A percentile compares a stretch with the other conserved stretches of the same genome.
phyloP scores from a whole-genome alignment of 129 eudicot genomes.

The Heracleum sosnowskyi region DNA sequence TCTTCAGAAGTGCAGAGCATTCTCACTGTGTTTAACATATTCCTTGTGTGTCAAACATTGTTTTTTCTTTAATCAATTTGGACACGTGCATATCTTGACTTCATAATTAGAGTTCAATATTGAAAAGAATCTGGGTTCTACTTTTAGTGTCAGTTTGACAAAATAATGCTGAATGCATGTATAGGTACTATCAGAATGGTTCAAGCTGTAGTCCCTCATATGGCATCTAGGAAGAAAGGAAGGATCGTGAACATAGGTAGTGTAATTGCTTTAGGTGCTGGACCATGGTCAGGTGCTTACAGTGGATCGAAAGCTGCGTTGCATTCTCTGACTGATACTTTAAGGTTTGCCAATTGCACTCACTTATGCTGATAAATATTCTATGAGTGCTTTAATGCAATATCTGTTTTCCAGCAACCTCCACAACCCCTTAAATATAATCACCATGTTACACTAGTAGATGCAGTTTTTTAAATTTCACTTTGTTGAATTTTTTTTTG shows the following conservation, averaged over 20 bases:
- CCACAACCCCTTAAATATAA: background rate
- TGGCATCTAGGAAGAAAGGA: constrained; percentile 87
- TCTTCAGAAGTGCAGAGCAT: background rate
- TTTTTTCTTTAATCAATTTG: background rate
- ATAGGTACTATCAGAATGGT: constrained; percentile 80
- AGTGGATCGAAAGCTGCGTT: constrained; percentile 91
- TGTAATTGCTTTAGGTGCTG: constrained; percentile 61
- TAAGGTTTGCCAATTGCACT: constrained; percentile 44
- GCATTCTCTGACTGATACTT: constrained; percentile 68
- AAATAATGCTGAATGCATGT: background rate
- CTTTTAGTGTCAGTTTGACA: background rate
- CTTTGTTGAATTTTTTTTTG: background rate
- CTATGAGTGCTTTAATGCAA: background rate
- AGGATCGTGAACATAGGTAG: constrained; percentile 88
- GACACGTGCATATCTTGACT: background rate
- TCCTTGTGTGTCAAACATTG: background rate
- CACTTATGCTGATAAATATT: background rate
- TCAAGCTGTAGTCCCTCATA: constrained; percentile 90
- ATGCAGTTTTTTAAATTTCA: background rate
- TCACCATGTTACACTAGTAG: background rate
- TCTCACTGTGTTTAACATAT: background rate
- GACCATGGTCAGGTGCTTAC: constrained; percentile 93
- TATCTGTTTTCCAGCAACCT: background rate
- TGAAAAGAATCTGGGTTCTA: background rate
- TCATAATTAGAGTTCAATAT: background rate